phyloP scores from a whole-genome alignment of 352 stramenopile genomes.

The Phytopythium boreale region DNA sequence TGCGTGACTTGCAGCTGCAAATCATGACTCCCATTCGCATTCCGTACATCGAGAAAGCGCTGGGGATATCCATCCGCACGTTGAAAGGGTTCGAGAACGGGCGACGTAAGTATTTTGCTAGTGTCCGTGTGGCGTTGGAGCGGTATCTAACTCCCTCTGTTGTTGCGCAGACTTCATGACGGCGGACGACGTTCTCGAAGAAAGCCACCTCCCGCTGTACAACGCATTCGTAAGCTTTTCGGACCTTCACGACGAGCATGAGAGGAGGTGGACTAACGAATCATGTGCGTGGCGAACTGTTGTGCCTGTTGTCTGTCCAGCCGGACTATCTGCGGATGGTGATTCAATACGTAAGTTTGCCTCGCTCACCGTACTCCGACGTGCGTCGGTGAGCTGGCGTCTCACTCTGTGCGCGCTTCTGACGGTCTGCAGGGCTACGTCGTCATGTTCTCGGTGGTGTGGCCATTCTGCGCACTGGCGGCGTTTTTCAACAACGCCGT shows the following conservation, averaged over 20 bases:
- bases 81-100: slow-evolving; percentile 83
- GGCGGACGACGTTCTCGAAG: slow-evolving; percentile 77
- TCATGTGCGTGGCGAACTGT: slow-evolving; percentile 1
- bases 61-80: slow-evolving; percentile 69
- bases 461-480: slow-evolving; percentile 79
- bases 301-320: slow-evolving; percentile 22
- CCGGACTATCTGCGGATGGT: slow-evolving; percentile 85
- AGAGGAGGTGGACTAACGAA: background rate
- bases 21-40: slow-evolving; percentile 88
- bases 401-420: background rate
- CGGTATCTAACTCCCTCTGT: background rate
- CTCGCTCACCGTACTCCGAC: too few species aligned
- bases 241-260: background rate
- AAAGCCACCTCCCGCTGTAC: slow-evolving; percentile 78
- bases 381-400: slow-evolving; percentile 6
- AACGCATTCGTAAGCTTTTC: slow-evolving; percentile 65
- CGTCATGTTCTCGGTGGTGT: slow-evolving; percentile 88
- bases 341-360: slow-evolving; percentile 78
- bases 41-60: slow-evolving; percentile 80
- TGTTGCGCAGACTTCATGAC: slow-evolving; percentile 68
- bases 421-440: slow-evolving; percentile 58
- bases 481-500: slow-evolving; percentile 79
- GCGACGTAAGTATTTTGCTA: slow-evolving; percentile 38
- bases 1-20: slow-evolving; percentile 45
- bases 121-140: background rate